Evolutionary conservation across 2,329 filamentous ascomycete species (phyloP).

Genomic region (Thielaviopsis punctulata): DNA sequence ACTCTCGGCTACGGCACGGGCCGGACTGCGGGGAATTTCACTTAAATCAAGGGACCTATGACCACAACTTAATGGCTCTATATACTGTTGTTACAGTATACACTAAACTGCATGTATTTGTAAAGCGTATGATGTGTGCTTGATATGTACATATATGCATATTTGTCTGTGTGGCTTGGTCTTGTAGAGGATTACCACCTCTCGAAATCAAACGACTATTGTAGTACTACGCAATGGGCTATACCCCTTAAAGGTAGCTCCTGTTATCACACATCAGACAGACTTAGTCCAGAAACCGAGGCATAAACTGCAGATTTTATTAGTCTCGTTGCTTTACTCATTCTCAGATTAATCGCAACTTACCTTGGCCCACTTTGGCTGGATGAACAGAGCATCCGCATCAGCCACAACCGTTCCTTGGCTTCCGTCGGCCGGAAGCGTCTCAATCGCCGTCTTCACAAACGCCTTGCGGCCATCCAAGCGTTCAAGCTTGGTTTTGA

Average conservation of each 20-base stretch:
- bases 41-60: not conserved
- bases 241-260: not conserved
- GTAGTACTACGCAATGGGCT: not conserved
- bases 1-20: not conserved
- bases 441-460: slow-evolving; percentile 78
- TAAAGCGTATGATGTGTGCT: not conserved
- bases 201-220: not conserved
- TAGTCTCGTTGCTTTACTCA: not conserved
- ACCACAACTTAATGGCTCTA: not conserved
- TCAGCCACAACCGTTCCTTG: slow-evolving; percentile 56
- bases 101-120: not conserved
- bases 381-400: slow-evolving; percentile 73
- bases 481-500: slow-evolving; percentile 63
- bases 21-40: not conserved
- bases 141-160: not conserved
- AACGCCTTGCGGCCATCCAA: slow-evolving; percentile 89
- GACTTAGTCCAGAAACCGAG: slow-evolving; percentile 12
- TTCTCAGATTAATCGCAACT: slow-evolving; percentile 20
- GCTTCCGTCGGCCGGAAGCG: slow-evolving; percentile 44
- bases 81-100: not conserved
- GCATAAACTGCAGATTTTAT: slow-evolving; percentile 14
- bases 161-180: not conserved
- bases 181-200: not conserved
- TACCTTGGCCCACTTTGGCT: slow-evolving; percentile 67
- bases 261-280: not conserved